Conservation (phyloP, 139 green algal genomes). For the Chlamydomonas incerta region DNA sequence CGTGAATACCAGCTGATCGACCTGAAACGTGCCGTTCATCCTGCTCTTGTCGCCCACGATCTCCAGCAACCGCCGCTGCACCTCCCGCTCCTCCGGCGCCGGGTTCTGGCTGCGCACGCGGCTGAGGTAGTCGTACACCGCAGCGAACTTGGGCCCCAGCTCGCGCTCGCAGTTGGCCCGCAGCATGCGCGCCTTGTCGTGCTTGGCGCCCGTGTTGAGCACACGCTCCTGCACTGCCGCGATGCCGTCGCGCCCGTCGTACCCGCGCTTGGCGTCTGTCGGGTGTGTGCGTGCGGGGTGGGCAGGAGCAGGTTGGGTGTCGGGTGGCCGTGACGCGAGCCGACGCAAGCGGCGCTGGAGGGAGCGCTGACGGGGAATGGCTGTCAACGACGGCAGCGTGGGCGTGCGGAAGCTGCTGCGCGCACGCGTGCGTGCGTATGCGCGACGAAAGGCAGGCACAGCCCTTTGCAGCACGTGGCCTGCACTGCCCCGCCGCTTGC, state of each 20-base stretch:
- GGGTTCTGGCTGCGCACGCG: slow-evolving; percentile 21
- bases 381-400: too few species aligned
- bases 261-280: slow-evolving; percentile 27
- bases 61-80: slow-evolving; percentile 54
- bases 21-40: slow-evolving; percentile 59
- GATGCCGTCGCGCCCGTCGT: slow-evolving; percentile 41
- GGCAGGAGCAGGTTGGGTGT: too few species aligned
- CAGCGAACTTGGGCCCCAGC: slow-evolving; percentile 31
- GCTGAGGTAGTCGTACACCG: slow-evolving; percentile 52
- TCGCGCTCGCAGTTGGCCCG: slow-evolving; percentile 7
- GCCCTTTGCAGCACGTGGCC: too few species aligned
- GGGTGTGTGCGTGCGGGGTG: too few species aligned
- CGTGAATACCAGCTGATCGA: slow-evolving; percentile 72
- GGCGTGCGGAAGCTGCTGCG: too few species aligned
- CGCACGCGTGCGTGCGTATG: too few species aligned
- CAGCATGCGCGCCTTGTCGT: slow-evolving; percentile 28
- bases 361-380: too few species aligned
- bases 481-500: too few species aligned
- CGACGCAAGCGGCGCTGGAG: too few species aligned
- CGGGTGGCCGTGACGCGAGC: too few species aligned
- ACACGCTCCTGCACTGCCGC: slow-evolving; percentile 33
- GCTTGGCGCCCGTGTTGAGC: slow-evolving; percentile 19
- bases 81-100: slow-evolving; percentile 29
- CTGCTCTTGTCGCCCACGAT: slow-evolving; percentile 58
- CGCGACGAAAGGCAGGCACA: too few species aligned